phyloP scores from a whole-genome alignment of 2,329 filamentous ascomycete genomes.

The Colletotrichum sp. region DNA sequence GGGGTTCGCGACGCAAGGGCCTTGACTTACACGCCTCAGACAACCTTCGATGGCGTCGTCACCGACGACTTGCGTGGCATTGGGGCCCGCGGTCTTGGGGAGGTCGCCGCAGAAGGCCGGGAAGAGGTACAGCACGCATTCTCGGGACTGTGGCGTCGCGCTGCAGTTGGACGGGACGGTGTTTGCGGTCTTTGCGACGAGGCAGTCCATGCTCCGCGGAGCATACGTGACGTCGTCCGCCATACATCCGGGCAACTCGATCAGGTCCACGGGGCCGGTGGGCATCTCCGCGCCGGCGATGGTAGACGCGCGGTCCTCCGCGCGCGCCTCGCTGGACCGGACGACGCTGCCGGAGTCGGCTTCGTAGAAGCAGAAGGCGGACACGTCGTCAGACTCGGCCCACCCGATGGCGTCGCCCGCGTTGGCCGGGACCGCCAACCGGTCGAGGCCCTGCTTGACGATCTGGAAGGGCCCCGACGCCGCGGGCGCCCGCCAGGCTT shows the following conservation, averaged over 20 bases:
- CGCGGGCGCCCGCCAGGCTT: background rate
- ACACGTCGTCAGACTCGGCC: background rate
- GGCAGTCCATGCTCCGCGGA: background rate
- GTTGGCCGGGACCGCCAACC: background rate
- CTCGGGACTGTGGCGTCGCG: background rate
- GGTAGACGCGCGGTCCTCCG: background rate
- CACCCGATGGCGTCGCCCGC: background rate
- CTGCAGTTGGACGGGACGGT: background rate
- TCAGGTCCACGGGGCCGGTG: background rate
- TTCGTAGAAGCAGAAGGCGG: background rate
- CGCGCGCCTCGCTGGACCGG: background rate
- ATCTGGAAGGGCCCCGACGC: background rate
- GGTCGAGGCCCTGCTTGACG: background rate
- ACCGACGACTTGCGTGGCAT: background rate
- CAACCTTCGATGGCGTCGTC: background rate
- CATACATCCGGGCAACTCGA: background rate
- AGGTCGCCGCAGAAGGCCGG: background rate
- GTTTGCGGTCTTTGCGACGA: background rate
- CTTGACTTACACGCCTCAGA: background rate
- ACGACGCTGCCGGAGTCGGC: background rate
- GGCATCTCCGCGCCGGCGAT: background rate
- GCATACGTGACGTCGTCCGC: background rate
- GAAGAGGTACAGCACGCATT: background rate
- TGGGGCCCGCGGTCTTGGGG: background rate
- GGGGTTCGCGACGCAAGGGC: background rate